Base-by-base conservation (phyloP, 2,329 filamentous ascomycete species). In the Cyclaneusma minus region DNA sequence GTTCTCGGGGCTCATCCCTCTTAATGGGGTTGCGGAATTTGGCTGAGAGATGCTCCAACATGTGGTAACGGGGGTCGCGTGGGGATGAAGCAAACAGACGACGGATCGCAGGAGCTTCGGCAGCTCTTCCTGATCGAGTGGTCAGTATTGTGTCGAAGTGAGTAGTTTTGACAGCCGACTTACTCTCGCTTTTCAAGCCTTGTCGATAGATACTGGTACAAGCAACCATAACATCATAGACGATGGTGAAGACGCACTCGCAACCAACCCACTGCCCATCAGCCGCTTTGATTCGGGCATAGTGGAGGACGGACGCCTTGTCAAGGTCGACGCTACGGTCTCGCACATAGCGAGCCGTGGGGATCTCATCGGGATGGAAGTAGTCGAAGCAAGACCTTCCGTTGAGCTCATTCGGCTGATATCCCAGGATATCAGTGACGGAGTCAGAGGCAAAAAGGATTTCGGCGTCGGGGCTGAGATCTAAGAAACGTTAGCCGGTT, bases 231-330 rank as follows among this genome's bases (percentile, higher is more conserved):
- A 89, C 80, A 61, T 91, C 77, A 49, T 91, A 79, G 22, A 91
- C 83, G 21, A 91, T 63, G 4, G 82, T 89, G 48, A 91, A 92
- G 49, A 82, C 84, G 51, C 81, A 89, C 52, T 92, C 83, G 52
- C 81, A 89, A 35, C 68, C 71, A 20, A 87, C 57, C 72, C 77
- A 91, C 28, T 64, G 57, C 10, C 77, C 79, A 41, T 75, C 57
- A 23, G 64, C 70, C 29, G 77, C 68, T 40, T 62, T 64, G 34
- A 91, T 68, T 18, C 70, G 68, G 34, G 74, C 80, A 55, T 91
- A 91, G 34, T 81, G 74, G 31, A 92, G 60, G 11, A 85, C 79
- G 4, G 83, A 81, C 10, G 82, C 83, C 49, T 84, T 89, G 55
- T 91, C 83, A 33, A 87, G 65, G 29, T 69, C 58, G 24, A 91